Evolutionary conservation across 176 grass and related monocot species (phyloP), one percentile per base, ranked within the genome.

Genomic region (Musa beccarii): DNA sequence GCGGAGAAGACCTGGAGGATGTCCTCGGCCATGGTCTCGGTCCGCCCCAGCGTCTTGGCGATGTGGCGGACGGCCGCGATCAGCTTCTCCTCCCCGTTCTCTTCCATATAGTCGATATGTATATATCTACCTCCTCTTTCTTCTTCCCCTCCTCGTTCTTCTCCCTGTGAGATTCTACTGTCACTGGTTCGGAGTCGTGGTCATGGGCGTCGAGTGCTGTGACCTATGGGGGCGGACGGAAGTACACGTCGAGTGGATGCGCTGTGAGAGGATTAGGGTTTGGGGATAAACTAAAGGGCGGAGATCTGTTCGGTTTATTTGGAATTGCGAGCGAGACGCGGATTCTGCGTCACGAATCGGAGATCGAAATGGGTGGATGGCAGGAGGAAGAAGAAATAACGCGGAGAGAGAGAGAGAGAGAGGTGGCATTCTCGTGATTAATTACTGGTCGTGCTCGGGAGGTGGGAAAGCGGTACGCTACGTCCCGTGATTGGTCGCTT

Each of bases 51-150:
- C 14, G 90, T 91, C 76, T 92, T 89, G 34, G 87, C 91, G 78
- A 94, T 93, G 76, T 99, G 95, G 66, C 89, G 95, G 56, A 94
- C 95, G 73, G 90, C 88, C 63, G 90, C 88, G 25, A 99, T 89
- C 78, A 99, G 81, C 84, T 94, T 93, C 82, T 94, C 88, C 83
- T 99, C 95, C 20, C 95, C 95, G 81, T 99, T 89, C 84, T 94
- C 95, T 65, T 91, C 95, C 95, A 99, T 99, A 11, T 12, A 4
- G 34, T 43, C 34, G 34, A 43, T 52, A 19, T 9, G 3, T 21
- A 10, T 49, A 22, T 51, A 68, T 25, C 66, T 69, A 12, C 53
- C 20, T 10, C 1, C 26, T 9, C 13, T 34, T 20, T 25, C 28
- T 28, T 28, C 53, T 29, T 51, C 52, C 29, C 2, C 16, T 52